Percentiles rank a stretch among this genome's conserved stretches.
phyloP scores from a whole-genome alignment of 208 protist species.

The Leishmania lainsoni region DNA sequence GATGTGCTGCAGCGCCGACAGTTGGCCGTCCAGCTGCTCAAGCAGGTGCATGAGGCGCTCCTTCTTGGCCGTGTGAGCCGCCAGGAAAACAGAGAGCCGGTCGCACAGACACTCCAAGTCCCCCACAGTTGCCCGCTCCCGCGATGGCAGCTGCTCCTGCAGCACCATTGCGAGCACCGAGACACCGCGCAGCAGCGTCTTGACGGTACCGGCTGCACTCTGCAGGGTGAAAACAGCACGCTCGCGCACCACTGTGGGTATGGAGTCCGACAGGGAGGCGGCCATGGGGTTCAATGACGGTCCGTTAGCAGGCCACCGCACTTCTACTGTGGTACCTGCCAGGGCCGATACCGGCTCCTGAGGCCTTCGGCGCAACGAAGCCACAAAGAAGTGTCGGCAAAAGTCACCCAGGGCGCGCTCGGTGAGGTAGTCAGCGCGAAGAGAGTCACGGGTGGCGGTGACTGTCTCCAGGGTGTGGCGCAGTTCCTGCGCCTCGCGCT shows the following conservation, averaged over 20 bases:
- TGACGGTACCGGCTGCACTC: slow-evolving; percentile 23
- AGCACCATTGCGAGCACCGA: slow-evolving; percentile 63
- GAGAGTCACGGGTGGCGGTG: slow-evolving; percentile 39
- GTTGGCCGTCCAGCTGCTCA: slow-evolving; percentile 36
- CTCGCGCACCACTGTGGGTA: slow-evolving; percentile 24
- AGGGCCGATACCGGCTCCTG: neutral
- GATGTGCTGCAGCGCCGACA: neutral
- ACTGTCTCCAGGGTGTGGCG: slow-evolving; percentile 37
- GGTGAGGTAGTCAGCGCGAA: slow-evolving; percentile 44
- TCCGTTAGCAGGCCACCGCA: slow-evolving; percentile 14
- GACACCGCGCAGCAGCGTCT: slow-evolving; percentile 55
- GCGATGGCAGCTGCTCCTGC: slow-evolving; percentile 53
- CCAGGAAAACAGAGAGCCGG: slow-evolving; percentile 54
- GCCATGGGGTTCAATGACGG: neutral
- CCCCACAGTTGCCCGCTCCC: slow-evolving; percentile 42
- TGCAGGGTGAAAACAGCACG: slow-evolving; percentile 22
- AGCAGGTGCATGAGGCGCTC: slow-evolving; percentile 41
- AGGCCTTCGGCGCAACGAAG: slow-evolving; percentile 9
- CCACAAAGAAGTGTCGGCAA: slow-evolving; percentile 56
- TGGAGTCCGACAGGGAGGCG: neutral
- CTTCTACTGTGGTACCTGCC: slow-evolving; percentile 6
- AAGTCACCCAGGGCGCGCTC: slow-evolving; percentile 61
- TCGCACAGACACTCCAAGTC: slow-evolving; percentile 60
- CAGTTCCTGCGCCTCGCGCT: slow-evolving; percentile 49
- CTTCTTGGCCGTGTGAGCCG: slow-evolving; percentile 48